Evolutionary conservation across 371 early-diverging fungal genomes (phyloP).

Genomic region (Catenaria anguillulae): DNA sequence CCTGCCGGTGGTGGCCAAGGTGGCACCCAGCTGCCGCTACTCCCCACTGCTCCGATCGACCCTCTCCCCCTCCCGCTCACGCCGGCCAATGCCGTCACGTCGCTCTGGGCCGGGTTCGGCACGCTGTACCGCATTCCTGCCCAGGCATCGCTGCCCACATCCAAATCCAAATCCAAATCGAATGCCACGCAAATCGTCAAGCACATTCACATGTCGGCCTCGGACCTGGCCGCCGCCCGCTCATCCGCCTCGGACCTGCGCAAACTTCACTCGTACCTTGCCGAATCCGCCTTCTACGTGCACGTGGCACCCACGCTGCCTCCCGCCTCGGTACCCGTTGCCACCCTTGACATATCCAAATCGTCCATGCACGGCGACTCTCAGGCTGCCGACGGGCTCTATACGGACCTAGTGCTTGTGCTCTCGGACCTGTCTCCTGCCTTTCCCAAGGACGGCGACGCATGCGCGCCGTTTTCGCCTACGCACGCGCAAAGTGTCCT

Average conservation of each 20-base stretch:
- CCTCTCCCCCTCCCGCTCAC: too few species aligned
- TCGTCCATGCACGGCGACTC: background rate
- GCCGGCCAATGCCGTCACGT: too few species aligned
- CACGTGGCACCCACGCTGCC: background rate
- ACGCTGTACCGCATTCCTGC: background rate
- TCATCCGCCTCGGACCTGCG: background rate
- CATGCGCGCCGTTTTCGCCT: background rate
- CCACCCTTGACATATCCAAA: background rate
- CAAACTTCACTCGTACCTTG: background rate
- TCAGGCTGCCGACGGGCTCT: background rate
- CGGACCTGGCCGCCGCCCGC: background rate
- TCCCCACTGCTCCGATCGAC: too few species aligned
- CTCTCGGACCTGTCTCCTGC: background rate
- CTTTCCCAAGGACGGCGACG: background rate
- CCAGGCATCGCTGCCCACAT: too few species aligned
- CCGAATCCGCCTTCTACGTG: background rate
- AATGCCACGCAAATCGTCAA: background rate
- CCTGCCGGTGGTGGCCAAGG: too few species aligned
- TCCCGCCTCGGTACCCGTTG: background rate
- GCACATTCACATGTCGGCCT: background rate
- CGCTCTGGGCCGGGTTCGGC: slow-evolving; percentile 4
- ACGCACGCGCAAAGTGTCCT: background rate
- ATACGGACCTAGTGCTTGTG: background rate
- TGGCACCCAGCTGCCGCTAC: too few species aligned
- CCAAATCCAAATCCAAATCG: too few species aligned